Evolutionary conservation across 1,139 yeast genomes (phyloP).

Genomic region (Magnusiomyces starmeri): DNA sequence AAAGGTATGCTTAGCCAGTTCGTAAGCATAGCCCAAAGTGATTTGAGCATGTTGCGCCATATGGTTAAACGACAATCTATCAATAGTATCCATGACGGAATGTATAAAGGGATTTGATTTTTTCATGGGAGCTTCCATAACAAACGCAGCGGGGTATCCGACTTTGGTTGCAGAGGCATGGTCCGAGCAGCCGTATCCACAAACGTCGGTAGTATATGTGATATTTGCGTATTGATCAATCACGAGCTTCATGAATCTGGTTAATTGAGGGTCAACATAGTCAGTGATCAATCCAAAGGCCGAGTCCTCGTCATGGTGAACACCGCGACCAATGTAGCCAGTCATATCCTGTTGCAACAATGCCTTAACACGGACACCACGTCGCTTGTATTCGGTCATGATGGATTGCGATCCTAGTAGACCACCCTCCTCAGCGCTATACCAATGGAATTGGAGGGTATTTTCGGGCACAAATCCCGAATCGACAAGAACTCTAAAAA

Average conservation of each 20-base stretch:
- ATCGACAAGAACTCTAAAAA: constrained; percentile 50
- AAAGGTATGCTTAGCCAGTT: constrained; percentile 43
- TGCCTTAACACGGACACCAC: constrained; percentile 51
- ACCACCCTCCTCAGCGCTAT: constrained; percentile 94
- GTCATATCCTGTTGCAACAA: constrained; percentile 97
- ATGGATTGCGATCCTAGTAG: constrained; percentile 79
- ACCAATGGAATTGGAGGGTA: constrained; percentile 86
- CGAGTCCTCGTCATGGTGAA: constrained; percentile 56
- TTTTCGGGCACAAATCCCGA: constrained; percentile 52
- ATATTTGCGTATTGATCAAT: constrained; percentile 32
- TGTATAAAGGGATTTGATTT: constrained; percentile 65
- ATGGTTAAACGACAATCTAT: constrained; percentile 67
- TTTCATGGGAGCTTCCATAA: constrained; percentile 66
- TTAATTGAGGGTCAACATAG: constrained; percentile 25
- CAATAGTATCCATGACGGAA: constrained; percentile 72
- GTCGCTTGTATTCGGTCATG: constrained; percentile 47
- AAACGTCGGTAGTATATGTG: constrained; percentile 63
- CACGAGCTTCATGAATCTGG: constrained; percentile 10
- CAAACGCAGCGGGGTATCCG: constrained; percentile 79
- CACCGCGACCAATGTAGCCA: constrained; percentile 59
- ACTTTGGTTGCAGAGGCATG: constrained; percentile 78
- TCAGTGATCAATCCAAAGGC: constrained; percentile 67
- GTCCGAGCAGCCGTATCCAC: constrained; percentile 93
- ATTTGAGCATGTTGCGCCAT: constrained; percentile 72
- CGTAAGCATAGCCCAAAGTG: constrained; percentile 62